Conservation (phyloP, 2,329 filamentous ascomycete species). For the Paracoccidioides brasiliensis region DNA sequence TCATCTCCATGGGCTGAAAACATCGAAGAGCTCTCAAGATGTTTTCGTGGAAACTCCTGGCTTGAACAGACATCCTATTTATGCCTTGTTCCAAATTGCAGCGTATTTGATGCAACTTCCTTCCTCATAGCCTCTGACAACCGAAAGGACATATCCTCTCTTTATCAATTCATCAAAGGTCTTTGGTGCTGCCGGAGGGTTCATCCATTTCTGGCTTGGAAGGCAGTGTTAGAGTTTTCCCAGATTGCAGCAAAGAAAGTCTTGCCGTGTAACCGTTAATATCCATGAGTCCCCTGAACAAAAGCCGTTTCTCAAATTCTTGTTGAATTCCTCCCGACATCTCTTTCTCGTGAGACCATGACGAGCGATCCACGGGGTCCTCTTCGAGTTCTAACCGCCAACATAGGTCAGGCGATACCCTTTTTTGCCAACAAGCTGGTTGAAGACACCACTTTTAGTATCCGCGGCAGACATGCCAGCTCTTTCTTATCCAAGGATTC, state of each 20-base stretch:
- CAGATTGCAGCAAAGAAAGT: slow-evolving; percentile 9
- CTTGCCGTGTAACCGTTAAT: slow-evolving; percentile 7
- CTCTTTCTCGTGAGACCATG: slow-evolving; percentile 3
- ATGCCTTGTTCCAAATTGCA: slow-evolving; percentile 6
- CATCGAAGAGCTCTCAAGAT: neutral
- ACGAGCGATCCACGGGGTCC: slow-evolving; percentile 4
- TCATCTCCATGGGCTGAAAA: neutral
- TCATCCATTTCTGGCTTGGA: slow-evolving; percentile 5
- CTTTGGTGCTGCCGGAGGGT: slow-evolving; percentile 4
- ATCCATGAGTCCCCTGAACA: no score
- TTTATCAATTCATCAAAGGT: slow-evolving; percentile 3
- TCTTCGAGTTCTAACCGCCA: slow-evolving; percentile 6
- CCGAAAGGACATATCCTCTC: slow-evolving; percentile 4
- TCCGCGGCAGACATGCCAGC: neutral
- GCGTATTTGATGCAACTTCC: slow-evolving; percentile 1
- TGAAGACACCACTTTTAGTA: neutral
- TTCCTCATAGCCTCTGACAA: slow-evolving; percentile 7
- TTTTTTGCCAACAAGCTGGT: slow-evolving; percentile 2
- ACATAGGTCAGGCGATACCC: slow-evolving; percentile 7
- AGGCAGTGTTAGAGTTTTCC: slow-evolving; percentile 4
- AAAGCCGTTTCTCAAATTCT: neutral
- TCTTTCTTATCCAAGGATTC: neutral
- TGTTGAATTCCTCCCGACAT: slow-evolving; percentile 3
- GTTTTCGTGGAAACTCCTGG: neutral
- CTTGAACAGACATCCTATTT: neutral